Percentiles rank a stretch among this genome's conserved stretches.
phyloP scores from a whole-genome alignment of 768 basidiomycete genomes.

The Gymnopilus dilepis region DNA sequence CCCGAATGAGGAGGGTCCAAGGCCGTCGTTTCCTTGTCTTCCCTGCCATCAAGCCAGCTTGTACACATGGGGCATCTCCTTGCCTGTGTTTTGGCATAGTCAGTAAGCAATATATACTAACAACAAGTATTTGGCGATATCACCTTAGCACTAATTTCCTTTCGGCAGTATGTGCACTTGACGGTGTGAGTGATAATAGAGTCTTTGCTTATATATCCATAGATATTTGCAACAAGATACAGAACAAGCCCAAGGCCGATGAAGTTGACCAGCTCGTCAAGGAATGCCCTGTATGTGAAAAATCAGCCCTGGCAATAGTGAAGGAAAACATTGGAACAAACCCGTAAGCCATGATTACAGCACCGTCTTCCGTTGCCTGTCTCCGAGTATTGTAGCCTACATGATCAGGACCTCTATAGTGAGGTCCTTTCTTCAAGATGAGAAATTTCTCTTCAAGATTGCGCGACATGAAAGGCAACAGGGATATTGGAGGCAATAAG shows the following conservation, averaged over 20 bases:
- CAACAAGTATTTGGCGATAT: no score
- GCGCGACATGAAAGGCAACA: constrained; percentile 48
- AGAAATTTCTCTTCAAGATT: constrained; percentile 50
- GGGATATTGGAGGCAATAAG: constrained; percentile 44
- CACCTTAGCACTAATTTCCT: constrained; percentile 47
- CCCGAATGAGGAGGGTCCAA: constrained; percentile 6
- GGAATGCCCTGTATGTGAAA: constrained; percentile 35
- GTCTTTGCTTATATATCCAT: constrained; percentile 42
- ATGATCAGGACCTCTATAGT: constrained; percentile 22
- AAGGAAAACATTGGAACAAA: constrained; percentile 4
- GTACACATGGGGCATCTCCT: constrained; percentile 47
- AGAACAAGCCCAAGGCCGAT: constrained; percentile 43
- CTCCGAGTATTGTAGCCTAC: constrained; percentile 47
- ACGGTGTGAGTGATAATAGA: constrained; percentile 46
- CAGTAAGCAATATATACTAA: not conserved
- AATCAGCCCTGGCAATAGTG: not conserved
- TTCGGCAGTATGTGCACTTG: constrained; percentile 48
- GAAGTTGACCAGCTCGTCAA: constrained; percentile 44
- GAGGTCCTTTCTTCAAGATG: constrained; percentile 39
- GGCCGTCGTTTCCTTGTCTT: constrained; percentile 37
- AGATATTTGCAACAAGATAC: constrained; percentile 42
- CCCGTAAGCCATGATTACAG: constrained; percentile 46
- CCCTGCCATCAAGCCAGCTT: constrained; percentile 48
- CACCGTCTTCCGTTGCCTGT: constrained; percentile 51
- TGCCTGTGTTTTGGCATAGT: constrained; percentile 29